Conservation (phyloP, 2,329 filamentous ascomycete genomes). For the Alternaria sp. region DNA sequence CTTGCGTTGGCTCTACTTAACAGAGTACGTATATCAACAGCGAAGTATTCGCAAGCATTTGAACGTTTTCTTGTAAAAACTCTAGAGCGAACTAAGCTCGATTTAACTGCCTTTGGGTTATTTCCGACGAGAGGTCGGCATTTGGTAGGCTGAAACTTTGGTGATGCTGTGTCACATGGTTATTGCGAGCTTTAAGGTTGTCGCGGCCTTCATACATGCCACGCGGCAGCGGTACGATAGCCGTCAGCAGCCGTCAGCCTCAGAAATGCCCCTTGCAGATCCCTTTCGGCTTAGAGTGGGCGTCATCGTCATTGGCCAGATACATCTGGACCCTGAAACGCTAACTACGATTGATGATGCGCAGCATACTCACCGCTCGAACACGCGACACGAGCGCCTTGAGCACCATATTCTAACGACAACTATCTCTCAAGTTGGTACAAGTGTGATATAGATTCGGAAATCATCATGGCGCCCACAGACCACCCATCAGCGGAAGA, state of each 20-base stretch:
- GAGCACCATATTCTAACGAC: conserved; percentile 7
- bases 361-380: conserved; percentile 37
- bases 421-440: not conserved
- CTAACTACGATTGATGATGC: conserved; percentile 19
- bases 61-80: not conserved
- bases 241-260: conserved; percentile 17
- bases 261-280: conserved; percentile 22
- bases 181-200: not conserved
- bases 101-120: not conserved
- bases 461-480: conserved; percentile 36
- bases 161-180: not conserved
- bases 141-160: not conserved
- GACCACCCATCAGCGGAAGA: conserved; percentile 43
- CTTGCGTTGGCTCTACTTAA: not conserved
- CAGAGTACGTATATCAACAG: not conserved
- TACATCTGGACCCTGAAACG: conserved; percentile 41
- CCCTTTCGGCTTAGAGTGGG: conserved; percentile 24
- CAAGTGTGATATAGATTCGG: not conserved
- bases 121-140: not conserved
- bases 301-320: conserved; percentile 33
- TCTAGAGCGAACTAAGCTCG: not conserved
- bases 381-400: conserved; percentile 26
- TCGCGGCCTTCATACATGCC: not conserved
- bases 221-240: conserved; percentile 12
- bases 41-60: not conserved